These are phyloP conservation scores for Nadsonia fulvescens DNA, from an alignment of 805 yeast species.

Conservation along the genomic window DNA sequence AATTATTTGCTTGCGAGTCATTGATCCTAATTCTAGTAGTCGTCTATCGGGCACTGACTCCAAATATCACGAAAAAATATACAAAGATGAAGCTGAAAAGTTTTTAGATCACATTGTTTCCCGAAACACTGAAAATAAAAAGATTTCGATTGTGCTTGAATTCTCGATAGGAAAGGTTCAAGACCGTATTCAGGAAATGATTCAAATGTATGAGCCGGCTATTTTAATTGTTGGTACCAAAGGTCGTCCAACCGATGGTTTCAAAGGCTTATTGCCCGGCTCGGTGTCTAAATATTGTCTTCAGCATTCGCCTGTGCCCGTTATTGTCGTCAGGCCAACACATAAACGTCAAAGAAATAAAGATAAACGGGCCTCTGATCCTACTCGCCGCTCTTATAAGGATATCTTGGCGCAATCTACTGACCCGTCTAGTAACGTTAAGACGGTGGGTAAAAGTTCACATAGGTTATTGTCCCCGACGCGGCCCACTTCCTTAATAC, in stretches of 20 bases:
- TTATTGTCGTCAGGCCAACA: conserved; percentile 26
- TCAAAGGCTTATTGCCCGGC: conserved; percentile 26
- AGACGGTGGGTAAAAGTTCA: too few relatives aligned
- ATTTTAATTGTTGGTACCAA: conserved; percentile 29
- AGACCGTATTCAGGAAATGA: conserved; percentile 23
- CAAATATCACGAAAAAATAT: conserved; percentile 10
- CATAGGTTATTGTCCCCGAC: too few relatives aligned
- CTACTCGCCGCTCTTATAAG: conserved; percentile 10
- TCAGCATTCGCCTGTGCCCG: conserved; percentile 29
- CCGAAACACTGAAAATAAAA: conserved; percentile 20
- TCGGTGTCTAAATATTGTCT: conserved; percentile 30
- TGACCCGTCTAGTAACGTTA: not conserved
- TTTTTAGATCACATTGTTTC: conserved; percentile 18
- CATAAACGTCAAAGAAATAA: conserved; percentile 18
- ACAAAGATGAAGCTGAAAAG: conserved; percentile 21
- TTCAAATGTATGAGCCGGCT: conserved; percentile 28
- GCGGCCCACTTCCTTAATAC: too few relatives aligned
- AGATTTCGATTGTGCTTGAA: conserved; percentile 26
- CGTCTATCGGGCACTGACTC: conserved; percentile 9
- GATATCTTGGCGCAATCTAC: not conserved
- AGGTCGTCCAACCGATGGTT: conserved; percentile 23
- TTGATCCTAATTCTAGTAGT: conserved; percentile 18
- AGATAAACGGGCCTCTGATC: conserved; percentile 19
- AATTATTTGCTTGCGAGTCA: conserved; percentile 26
- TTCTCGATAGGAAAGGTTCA: conserved; percentile 27